A percentile compares a stretch with the other conserved stretches of the same genome.
phyloP scores from a whole-genome alignment of 768 basidiomycete species.

The Mycena latifolia region DNA sequence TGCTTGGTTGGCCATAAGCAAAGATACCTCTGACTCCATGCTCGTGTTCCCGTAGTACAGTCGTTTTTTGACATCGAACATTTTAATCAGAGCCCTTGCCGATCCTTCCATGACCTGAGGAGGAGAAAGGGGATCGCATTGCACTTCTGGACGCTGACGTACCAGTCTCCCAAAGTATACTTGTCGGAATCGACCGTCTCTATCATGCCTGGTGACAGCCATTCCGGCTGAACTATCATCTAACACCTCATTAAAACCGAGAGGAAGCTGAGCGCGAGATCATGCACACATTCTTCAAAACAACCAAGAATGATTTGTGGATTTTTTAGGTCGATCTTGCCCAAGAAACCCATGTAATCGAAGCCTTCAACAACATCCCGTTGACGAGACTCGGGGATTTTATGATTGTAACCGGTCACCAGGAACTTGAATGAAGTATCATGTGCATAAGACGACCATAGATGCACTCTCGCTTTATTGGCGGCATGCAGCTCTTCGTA shows the following conservation, averaged over 20 bases:
- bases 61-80: constrained; percentile 91
- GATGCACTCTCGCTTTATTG: constrained; percentile 55
- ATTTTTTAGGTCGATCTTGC: constrained; percentile 84
- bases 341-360: constrained; percentile 85
- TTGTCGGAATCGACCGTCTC: constrained; percentile 75
- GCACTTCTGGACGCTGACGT: constrained; percentile 44
- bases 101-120: constrained; percentile 55
- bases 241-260: constrained; percentile 37
- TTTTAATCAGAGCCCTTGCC: constrained; percentile 70
- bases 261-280: constrained; percentile 37
- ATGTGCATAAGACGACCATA: constrained; percentile 71
- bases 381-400: constrained; percentile 76
- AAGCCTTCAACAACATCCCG: constrained; percentile 82
- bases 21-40: constrained; percentile 96
- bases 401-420: constrained; percentile 81
- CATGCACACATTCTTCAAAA: constrained; percentile 87
- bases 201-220: constrained; percentile 63
- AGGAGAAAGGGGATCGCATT: not conserved
- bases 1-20: constrained; percentile 97
- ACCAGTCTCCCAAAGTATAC: constrained; percentile 93
- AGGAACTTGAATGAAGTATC: constrained; percentile 86
- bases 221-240: constrained; percentile 64
- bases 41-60: constrained; percentile 95
- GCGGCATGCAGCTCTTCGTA: constrained; percentile 79
- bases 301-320: constrained; percentile 81